These are phyloP conservation scores for Daucus carota DNA, from an alignment of 129 eudicot genomes.

Conservation along the genomic window DNA sequence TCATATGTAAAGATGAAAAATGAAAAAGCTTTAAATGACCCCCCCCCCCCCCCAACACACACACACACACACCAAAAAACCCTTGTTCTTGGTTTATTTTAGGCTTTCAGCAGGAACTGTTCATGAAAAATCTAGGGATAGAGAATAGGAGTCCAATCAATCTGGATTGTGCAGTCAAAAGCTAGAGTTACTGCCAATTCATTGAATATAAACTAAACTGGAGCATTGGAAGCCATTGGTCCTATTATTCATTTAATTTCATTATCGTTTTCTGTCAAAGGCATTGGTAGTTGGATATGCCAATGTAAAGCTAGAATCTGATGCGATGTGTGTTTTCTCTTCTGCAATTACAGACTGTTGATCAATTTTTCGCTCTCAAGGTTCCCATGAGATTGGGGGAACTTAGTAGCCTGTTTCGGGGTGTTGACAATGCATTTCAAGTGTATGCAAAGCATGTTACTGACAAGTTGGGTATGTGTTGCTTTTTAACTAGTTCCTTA, in stretches of 20 bases:
- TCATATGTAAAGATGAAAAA: too few species aligned
- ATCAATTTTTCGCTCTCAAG: conserved; percentile 86
- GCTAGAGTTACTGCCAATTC: neutral
- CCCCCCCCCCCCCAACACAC: too few species aligned
- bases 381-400: conserved; percentile 97
- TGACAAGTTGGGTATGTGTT: conserved; percentile 62
- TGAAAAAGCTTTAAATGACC: too few species aligned
- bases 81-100: neutral
- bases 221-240: neutral
- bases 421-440: conserved; percentile 99
- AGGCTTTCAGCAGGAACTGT: neutral
- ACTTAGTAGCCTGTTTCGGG: conserved; percentile 77
- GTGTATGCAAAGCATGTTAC: conserved; percentile 73
- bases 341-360: conserved; percentile 63
- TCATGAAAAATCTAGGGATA: neutral
- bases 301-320: neutral
- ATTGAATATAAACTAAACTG: neutral
- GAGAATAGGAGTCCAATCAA: neutral
- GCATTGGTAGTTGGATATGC: conserved; percentile 8
- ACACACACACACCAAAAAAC: too few species aligned
- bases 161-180: neutral
- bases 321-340: neutral
- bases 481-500: neutral
- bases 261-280: conserved; percentile 12
- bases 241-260: conserved; percentile 14